These are phyloP conservation scores for Pseudoneurospora amorphoporcata DNA, from an alignment of 495 filamentous ascomycete genomes.

Conservation along the genomic window DNA sequence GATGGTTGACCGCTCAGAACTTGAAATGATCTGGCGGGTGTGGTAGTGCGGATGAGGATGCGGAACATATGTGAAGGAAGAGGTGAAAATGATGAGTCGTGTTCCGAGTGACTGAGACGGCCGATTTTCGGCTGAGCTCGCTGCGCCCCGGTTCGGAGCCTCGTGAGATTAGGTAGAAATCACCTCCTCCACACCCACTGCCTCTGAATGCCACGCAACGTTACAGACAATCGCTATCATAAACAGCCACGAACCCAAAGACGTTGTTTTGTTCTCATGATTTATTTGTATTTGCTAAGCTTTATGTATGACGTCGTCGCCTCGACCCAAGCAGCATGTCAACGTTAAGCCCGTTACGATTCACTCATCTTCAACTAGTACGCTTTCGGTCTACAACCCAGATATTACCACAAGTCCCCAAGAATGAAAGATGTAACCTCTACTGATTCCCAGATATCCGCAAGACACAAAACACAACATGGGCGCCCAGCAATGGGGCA, in stretches of 20 bases:
- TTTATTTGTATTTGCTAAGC: not conserved
- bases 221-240: not conserved
- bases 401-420: no score
- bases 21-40: not conserved
- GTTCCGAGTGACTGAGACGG: not conserved
- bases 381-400: no score
- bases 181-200: no score
- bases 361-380: no score
- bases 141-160: not conserved
- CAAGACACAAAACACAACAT: constrained; percentile 20
- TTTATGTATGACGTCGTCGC: not conserved
- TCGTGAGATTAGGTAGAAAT: not conserved
- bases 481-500: constrained; percentile 29
- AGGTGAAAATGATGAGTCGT: not conserved
- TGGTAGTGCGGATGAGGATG: not conserved
- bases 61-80: not conserved
- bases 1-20: not conserved
- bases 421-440: no score
- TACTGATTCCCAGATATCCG: constrained; percentile 28
- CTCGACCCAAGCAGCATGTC: not conserved
- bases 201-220: not conserved
- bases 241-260: not conserved
- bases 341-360: not conserved
- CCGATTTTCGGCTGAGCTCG: not conserved
- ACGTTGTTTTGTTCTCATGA: not conserved